A percentile compares a stretch with the other conserved stretches of the same genome.
Evolutionary conservation across 75 land plant species (phyloP).

Genomic region (Gnetum montanum): DNA sequence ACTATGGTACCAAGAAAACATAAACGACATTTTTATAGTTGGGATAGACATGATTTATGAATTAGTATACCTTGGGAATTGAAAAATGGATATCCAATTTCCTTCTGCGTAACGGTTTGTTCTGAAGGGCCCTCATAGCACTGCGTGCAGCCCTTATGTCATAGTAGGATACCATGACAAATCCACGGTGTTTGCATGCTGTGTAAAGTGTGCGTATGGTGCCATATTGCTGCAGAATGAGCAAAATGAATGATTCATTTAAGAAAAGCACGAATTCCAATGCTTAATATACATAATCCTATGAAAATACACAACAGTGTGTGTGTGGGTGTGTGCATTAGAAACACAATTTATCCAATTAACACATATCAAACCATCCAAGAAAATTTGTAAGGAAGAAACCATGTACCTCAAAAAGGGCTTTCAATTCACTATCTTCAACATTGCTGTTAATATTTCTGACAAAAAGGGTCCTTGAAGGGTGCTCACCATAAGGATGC

Average conservation of each 20-base stretch:
- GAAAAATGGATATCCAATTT: constrained; percentile 88
- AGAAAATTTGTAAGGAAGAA: too few species aligned
- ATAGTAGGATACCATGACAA: constrained; percentile 92
- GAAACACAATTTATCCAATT: too few species aligned
- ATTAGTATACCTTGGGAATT: constrained; percentile 71
- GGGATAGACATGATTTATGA: too few species aligned
- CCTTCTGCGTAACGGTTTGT: constrained; percentile 57
- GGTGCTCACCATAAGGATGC: constrained; percentile 72
- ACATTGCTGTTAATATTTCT: constrained; percentile 80
- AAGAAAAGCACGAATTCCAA: background rate
- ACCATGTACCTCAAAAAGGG: constrained; percentile 64
- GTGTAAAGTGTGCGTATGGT: constrained; percentile 78
- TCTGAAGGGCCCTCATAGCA: constrained; percentile 81
- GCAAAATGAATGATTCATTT: background rate
- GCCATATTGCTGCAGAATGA: constrained; percentile 63
- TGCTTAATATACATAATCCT: too few species aligned
- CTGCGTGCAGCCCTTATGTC: constrained; percentile 87
- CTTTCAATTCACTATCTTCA: constrained; percentile 65
- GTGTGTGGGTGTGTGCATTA: too few species aligned
- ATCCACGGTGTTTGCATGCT: constrained; percentile 90
- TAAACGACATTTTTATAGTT: too few species aligned
- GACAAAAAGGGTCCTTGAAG: constrained; percentile 83
- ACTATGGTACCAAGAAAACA: too few species aligned
- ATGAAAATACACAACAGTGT: too few species aligned
- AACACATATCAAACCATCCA: too few species aligned